Base-by-base conservation (phyloP, 2,329 filamentous ascomycete genomes). In the Beauveria scarabaeidicola region DNA sequence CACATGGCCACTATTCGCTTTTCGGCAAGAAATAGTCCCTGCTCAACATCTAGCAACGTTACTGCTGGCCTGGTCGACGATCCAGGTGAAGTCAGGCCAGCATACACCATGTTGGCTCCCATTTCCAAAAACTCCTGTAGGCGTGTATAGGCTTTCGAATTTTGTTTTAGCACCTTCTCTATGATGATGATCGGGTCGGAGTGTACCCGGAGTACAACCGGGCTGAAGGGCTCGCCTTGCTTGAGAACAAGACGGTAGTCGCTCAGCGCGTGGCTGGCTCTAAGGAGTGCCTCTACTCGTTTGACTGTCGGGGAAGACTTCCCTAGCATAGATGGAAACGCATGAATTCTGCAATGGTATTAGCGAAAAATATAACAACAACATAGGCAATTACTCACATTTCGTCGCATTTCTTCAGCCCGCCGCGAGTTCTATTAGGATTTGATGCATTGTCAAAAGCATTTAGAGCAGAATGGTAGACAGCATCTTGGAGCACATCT, bases 361-460 rank as follows among this genome's bases (percentile, higher is more conserved):
- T 51, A 75, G 67, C 43, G 10, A 21, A 13, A 8, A 3, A 41
- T 17, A 11, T 7, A 21, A 6, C 23, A 15, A 5, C 15, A 11
- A 3, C 17, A 0, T 7, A 1, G 15, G 8, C 15, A 5, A 54
- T 21, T 38, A 69, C 83, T 72, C 74, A 88, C 87, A 90, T 88
- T 53, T 91, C 87, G 64, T 87, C 81, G 50, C 88, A 90, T 70
- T 85, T 90, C 72, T 90, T 90, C 66, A 94, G 79, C 0, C 87
- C 87, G 17, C 90, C 90, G 64, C 89, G 80, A 2, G 82, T 89
- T 59, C 84, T 83, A 66, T 93, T 91, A 0, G 88, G 88, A 66
- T 94, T 94, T 23, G 87, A 89, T 3, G 90, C 89, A 68, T 90
- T 90, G 67, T 94, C 90, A 68, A 91, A 94, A 4, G 87, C 82